Evolutionary conservation across 2,329 filamentous ascomycete species (phyloP).

Genomic region (Trichoderma sp.): DNA sequence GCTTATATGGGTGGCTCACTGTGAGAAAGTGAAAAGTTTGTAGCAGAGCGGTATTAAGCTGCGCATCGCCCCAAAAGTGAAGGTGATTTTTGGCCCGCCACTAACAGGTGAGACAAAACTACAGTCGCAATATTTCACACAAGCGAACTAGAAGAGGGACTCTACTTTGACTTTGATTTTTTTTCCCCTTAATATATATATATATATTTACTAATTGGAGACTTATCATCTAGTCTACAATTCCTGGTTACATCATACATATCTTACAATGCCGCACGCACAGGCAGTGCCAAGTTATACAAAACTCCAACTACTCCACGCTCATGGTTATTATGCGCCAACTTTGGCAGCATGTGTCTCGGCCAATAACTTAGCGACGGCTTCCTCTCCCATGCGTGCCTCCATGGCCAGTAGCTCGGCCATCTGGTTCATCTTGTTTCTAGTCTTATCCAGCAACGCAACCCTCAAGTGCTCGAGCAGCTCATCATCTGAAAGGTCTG

Average conservation of each 20-base stretch:
- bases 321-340: not conserved
- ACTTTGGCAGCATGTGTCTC: conserved; percentile 29
- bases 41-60: not conserved
- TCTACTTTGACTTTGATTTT: not conserved
- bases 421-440: conserved; percentile 38
- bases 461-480: conserved; percentile 31
- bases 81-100: not conserved
- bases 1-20: not conserved
- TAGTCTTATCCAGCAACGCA: conserved; percentile 32
- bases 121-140: not conserved
- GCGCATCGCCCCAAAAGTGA: not conserved
- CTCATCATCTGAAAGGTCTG: conserved; percentile 35
- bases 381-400: conserved; percentile 36
- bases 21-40: not conserved
- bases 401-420: conserved; percentile 38
- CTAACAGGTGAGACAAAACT: not conserved
- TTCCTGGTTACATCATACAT: conserved; percentile 13
- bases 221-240: not conserved
- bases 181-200: not conserved
- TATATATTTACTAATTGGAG: not conserved
- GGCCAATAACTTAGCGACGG: conserved; percentile 33
- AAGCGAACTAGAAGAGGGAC: not conserved
- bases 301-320: not conserved
- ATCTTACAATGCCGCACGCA: not conserved
- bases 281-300: not conserved